Percentiles rank a stretch among this genome's conserved stretches.
phyloP scores from a whole-genome alignment of 192 early-diverging fungal species.

The Backusella morwellensis region DNA sequence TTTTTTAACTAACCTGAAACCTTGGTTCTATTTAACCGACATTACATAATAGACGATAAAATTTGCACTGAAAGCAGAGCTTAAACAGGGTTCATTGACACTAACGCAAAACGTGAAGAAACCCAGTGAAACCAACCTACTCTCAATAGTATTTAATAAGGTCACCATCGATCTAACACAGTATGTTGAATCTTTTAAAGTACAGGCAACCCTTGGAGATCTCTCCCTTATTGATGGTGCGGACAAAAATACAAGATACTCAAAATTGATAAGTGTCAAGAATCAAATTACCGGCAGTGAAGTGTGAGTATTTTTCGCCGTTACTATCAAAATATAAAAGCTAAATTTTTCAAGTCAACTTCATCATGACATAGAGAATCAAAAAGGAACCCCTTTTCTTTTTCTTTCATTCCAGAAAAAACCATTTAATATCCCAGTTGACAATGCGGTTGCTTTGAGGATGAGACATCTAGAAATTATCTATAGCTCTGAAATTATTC shows the following conservation, averaged over 20 bases:
- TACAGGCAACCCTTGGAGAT: slow-evolving; percentile 54
- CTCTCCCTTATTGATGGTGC: slow-evolving; percentile 62
- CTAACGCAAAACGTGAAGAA: slow-evolving; percentile 55
- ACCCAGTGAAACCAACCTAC: slow-evolving; percentile 29
- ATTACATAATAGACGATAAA: slow-evolving; percentile 51
- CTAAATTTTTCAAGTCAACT: not conserved
- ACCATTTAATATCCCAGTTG: slow-evolving; percentile 71
- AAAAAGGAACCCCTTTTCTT: slow-evolving; percentile 48
- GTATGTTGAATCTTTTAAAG: slow-evolving; percentile 47
- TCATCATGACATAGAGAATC: not conserved
- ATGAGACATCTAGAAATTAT: slow-evolving; percentile 80
- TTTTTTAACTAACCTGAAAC: not conserved
- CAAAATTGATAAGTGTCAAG: slow-evolving; percentile 53
- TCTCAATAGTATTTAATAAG: slow-evolving; percentile 62
- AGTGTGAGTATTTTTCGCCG: not conserved
- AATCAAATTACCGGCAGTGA: not conserved
- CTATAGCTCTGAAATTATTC: slow-evolving; percentile 66
- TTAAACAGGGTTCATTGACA: slow-evolving; percentile 76
- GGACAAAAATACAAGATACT: slow-evolving; percentile 52
- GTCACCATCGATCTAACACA: slow-evolving; percentile 56
- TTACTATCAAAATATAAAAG: not conserved
- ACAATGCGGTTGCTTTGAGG: slow-evolving; percentile 64
- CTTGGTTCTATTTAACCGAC: not conserved
- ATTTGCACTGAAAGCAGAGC: slow-evolving; percentile 56
- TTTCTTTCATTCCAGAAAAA: slow-evolving; percentile 62